Evolutionary conservation across 345 rosid genomes (phyloP), one percentile per base, ranked within the genome.

Genomic region (Arabis alpina): DNA sequence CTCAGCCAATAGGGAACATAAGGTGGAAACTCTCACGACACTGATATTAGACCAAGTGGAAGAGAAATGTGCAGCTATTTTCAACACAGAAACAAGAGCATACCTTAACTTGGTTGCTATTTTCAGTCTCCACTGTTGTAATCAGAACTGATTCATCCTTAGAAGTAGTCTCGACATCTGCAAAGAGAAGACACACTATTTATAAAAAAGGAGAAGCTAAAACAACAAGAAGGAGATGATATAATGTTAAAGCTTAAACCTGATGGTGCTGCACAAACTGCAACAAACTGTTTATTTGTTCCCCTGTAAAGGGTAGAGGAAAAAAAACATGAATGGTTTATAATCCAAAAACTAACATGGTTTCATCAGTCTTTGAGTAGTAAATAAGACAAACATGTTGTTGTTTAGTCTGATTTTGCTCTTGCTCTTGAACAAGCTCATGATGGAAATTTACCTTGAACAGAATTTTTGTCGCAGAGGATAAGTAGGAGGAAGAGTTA

Each of bases 61-160:
- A 13, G 19, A n/a, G n/a, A n/a, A n/a, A n/a, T n/a, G n/a, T n/a
- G n/a, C n/a, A n/a, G n/a, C n/a, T n/a, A n/a, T n/a, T n/a, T n/a
- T n/a, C n/a, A n/a, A n/a, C n/a, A n/a, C n/a, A n/a, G n/a, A n/a
- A n/a, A n/a, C n/a, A n/a, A n/a, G n/a, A n/a, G n/a, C n/a, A n/a
- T n/a, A n/a, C n/a, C 23, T 76, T 76, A 24, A 76, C 60, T 16
- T 76, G 56, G 3, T 70, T 49, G 60, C 8, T 76, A 59, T 49
- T 62, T 6, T 1, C 49, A 5, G 79, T 69, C 54, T 9, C 75
- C 1, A 50, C 60, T 40, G 1, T 66, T 2, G 76, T 71, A 72
- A 87, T 68, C 13, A 63, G 32, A 64, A 87, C 82, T 44, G 81
- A 83, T 56, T 85, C 84, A 71, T 83, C 80, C 42, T 81, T 79